phyloP scores from a whole-genome alignment of 345 rosid species.

The Microcos paniculata region DNA sequence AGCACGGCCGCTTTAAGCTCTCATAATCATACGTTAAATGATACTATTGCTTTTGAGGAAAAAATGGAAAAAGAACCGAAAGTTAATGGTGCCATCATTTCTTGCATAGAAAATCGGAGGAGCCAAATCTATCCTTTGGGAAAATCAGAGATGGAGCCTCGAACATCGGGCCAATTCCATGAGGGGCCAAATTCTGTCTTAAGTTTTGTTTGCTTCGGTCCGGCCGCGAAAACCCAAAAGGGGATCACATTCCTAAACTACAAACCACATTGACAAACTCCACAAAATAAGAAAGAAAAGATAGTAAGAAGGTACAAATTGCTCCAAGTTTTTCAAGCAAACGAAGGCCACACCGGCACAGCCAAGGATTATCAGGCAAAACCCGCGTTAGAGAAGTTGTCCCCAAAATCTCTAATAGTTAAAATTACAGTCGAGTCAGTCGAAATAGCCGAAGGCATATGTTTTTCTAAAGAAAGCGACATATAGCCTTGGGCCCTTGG shows the following conservation, averaged over 20 bases:
- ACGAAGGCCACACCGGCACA: slow-evolving; percentile 2
- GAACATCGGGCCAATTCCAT: neutral
- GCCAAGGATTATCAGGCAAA: neutral
- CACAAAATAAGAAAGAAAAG: too few species aligned
- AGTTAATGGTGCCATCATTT: neutral
- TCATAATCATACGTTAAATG: too few species aligned
- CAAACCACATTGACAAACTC: neutral
- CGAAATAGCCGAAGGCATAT: neutral
- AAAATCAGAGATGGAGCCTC: neutral
- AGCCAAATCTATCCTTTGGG: neutral
- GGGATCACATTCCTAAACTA: neutral
- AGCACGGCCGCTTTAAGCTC: neutral
- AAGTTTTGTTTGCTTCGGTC: neutral
- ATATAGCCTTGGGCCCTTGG: neutral
- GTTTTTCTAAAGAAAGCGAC: neutral
- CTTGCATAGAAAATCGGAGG: neutral
- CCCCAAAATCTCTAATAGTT: neutral
- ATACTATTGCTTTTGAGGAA: neutral
- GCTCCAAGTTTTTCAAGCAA: neutral
- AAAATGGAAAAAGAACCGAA: neutral
- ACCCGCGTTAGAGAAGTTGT: neutral
- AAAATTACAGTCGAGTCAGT: neutral
- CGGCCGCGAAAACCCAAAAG: neutral
- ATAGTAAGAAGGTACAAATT: neutral
- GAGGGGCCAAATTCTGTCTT: slow-evolving; percentile 5